phyloP scores from a whole-genome alignment of 2,329 filamentous ascomycete genomes.

The Calcarisporium arbuscula region DNA sequence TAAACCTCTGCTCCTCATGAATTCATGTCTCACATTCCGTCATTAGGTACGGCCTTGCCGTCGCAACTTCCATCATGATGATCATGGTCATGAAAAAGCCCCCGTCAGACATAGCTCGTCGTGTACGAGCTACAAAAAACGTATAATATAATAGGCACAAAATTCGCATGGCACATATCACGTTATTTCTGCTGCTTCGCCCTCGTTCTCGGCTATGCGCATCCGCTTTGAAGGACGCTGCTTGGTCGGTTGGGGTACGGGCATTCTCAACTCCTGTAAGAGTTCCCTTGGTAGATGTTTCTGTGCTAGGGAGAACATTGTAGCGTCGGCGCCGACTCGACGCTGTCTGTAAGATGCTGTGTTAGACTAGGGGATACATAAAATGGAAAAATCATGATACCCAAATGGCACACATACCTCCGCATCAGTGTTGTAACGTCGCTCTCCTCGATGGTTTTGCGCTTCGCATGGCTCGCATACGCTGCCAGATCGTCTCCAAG shows the following conservation, averaged over 20 bases:
- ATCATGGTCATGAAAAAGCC: conserved; percentile 93
- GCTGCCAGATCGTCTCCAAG: conserved; percentile 70
- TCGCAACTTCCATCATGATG: conserved; percentile 89
- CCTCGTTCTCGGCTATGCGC: conserved; percentile 24
- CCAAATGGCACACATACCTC: conserved; percentile 50
- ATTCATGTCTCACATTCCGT: not conserved
- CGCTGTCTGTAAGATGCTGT: conserved; percentile 59
- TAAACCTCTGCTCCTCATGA: not conserved
- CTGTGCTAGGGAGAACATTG: conserved; percentile 79
- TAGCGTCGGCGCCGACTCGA: conserved; percentile 63
- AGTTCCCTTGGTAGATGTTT: conserved; percentile 76
- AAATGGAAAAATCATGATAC: conserved; percentile 16
- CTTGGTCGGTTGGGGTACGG: conserved; percentile 46
- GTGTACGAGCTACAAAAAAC: conserved; percentile 69
- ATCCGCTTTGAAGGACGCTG: conserved; percentile 30
- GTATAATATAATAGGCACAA: conserved; percentile 44
- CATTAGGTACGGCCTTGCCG: conserved; percentile 73
- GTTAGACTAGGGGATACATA: conserved; percentile 20
- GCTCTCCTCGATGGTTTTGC: conserved; percentile 79
- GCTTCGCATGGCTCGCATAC: conserved; percentile 74
- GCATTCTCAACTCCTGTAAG: conserved; percentile 74
- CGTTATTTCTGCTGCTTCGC: conserved; percentile 28
- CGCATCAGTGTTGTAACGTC: conserved; percentile 79
- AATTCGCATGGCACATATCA: conserved; percentile 14
- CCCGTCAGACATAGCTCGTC: conserved; percentile 62